phyloP scores from a whole-genome alignment of 306 rosid genomes.

The Vachellia pachyceras region DNA sequence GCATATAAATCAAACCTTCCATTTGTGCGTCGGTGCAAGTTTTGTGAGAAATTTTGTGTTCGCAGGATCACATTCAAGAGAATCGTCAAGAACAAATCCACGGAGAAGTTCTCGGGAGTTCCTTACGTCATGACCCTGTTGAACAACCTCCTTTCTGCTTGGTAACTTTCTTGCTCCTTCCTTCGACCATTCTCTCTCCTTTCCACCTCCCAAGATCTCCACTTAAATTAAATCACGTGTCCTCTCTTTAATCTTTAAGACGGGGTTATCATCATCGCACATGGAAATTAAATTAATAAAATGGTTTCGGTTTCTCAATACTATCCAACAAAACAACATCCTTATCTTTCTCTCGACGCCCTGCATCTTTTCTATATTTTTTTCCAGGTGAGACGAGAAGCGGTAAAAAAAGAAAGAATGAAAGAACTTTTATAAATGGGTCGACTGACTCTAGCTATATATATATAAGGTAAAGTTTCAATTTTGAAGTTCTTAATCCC shows the following conservation, averaged over 20 bases:
- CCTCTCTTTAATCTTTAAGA: slow-evolving; percentile 18
- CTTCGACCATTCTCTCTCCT: background rate
- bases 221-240: slow-evolving; percentile 23
- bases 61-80: slow-evolving; percentile 86
- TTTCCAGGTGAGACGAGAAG: background rate
- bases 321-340: slow-evolving; percentile 10
- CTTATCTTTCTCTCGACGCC: background rate
- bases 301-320: background rate
- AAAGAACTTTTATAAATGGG: background rate
- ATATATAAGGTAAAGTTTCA: too few relatives aligned
- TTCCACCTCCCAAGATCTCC: slow-evolving; percentile 7
- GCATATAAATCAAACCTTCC: background rate
- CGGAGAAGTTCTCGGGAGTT: slow-evolving; percentile 88
- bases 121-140: slow-evolving; percentile 91
- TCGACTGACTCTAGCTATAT: background rate
- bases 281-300: background rate
- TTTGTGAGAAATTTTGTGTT: slow-evolving; percentile 3
- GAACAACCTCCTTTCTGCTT: slow-evolving; percentile 88
- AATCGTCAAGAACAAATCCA: slow-evolving; percentile 55
- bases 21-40: too few relatives aligned
- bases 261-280: background rate
- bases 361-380: background rate
- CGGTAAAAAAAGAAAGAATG: background rate
- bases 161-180: slow-evolving; percentile 51
- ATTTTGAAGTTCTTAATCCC: background rate